phyloP scores from a whole-genome alignment of 2,329 filamentous ascomycete genomes.

The Ceratocystis eucalypticola region DNA sequence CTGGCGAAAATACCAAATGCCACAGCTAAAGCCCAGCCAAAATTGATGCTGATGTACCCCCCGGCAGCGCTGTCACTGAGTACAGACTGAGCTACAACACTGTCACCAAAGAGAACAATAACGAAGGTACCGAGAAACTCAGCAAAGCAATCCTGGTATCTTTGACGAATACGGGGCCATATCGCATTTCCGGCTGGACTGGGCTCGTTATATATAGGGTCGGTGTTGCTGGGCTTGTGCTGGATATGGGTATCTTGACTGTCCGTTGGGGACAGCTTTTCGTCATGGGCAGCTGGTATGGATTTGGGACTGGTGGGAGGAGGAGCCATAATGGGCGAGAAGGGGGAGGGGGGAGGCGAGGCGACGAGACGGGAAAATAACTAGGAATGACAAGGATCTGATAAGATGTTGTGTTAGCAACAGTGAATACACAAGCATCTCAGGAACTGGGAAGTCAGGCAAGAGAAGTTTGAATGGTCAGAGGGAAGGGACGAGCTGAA shows the following conservation, averaged over 20 bases:
- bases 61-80: conserved; percentile 39
- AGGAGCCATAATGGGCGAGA: background rate
- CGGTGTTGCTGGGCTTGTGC: conserved; percentile 8
- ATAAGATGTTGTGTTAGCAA: background rate
- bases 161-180: conserved; percentile 41
- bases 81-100: conserved; percentile 56
- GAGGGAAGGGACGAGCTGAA: background rate
- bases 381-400: background rate
- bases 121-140: conserved; percentile 58
- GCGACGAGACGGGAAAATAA: background rate
- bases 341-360: background rate
- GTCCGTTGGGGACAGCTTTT: background rate
- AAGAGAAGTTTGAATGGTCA: background rate
- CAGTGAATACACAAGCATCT: background rate
- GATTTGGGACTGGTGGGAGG: conserved; percentile 7
- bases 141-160: conserved; percentile 45
- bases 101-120: conserved; percentile 55
- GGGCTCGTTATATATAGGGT: background rate
- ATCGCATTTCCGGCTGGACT: background rate
- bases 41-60: conserved; percentile 36
- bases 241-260: background rate
- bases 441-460: background rate
- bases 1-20: conserved; percentile 57
- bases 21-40: conserved; percentile 45
- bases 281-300: background rate